Evolutionary conservation across 768 basidiomycete genomes (phyloP), one percentile per base, ranked within the genome.

Genomic region (Podaxis sp.): DNA sequence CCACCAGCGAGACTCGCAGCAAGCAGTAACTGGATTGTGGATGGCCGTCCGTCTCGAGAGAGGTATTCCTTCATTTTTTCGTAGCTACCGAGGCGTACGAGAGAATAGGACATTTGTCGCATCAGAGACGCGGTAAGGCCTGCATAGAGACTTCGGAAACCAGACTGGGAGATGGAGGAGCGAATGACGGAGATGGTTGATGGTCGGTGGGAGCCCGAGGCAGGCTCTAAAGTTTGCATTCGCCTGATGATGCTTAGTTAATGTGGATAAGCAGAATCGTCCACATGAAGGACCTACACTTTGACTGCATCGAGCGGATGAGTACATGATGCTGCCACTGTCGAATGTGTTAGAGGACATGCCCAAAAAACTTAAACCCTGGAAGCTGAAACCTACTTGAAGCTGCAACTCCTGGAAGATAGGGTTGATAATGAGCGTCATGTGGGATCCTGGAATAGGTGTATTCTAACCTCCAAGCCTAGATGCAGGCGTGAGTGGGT

Each of bases 41-140:
- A 84, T n/a, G 86, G 80, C 11, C 77, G 79, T 2, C 84, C 81
- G 36, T 80, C 73, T 64, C 72, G 71, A 12, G 85, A 81, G 53
- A 92, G 70, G 13, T 76, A 76, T 20, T 77, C 74, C 69, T 93
- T 93, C 71, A 91, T 80, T 56, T 86, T 84, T 69, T 96, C 94
- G 70, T 95, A 95, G 22, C 80, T 84, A 24, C 93, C 93, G 33
- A 95, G 76, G 36, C 94, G 87, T 58, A 93, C 91, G 51, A 95
- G 84, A 0, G 92, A 92, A 70, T 96, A 96, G 10, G 92, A 88
- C 93, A 95, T 94, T 76, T 96, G 94, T 56, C 94, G 84, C 73
- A 95, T 79, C 24, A 94, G 74, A 2, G 93, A 92, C 4, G 93
- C 93, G 4, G 88, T 87, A 37, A 95, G 81, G 24, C 94, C 94